These are phyloP conservation scores for Neonectria faginata DNA, from an alignment of 2,329 filamentous ascomycete genomes.

Conservation along the genomic window DNA sequence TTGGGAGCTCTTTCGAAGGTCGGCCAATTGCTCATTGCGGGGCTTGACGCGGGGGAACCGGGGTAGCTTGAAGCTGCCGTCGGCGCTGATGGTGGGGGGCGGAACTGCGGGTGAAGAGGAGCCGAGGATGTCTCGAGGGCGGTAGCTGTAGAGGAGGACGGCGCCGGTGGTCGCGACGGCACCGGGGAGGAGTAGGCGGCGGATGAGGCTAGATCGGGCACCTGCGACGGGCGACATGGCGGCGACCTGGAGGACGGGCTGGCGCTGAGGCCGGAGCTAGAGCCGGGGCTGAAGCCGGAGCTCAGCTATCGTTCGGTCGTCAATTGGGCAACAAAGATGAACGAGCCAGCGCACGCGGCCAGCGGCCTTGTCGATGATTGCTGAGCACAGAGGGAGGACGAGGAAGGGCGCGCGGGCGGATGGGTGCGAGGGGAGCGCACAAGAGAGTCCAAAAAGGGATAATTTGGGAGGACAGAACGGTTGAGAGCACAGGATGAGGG, in stretches of 20 bases:
- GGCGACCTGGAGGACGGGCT: slow-evolving; percentile 9
- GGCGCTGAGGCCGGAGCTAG: slow-evolving; percentile 5
- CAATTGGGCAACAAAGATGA: not conserved
- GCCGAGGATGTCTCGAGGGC: slow-evolving; percentile 78
- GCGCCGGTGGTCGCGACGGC: slow-evolving; percentile 58
- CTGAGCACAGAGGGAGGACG: not conserved
- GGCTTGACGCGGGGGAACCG: slow-evolving; percentile 73
- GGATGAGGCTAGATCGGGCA: slow-evolving; percentile 46
- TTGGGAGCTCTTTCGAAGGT: slow-evolving; percentile 60
- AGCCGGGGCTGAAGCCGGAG: slow-evolving; percentile 3
- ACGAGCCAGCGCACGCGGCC: not conserved
- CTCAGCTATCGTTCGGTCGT: not conserved
- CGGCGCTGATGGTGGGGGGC: slow-evolving; percentile 75
- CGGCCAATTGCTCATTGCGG: slow-evolving; percentile 72
- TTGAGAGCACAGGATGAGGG: slow-evolving; percentile 3
- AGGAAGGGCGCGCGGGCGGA: not conserved
- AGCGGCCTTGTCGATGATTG: not conserved
- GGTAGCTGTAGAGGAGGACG: slow-evolving; percentile 66
- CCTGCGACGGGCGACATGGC: slow-evolving; percentile 36
- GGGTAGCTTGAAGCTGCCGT: slow-evolving; percentile 75
- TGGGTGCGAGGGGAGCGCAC: not conserved
- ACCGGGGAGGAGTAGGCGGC: slow-evolving; percentile 58
- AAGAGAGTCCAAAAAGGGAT: not conserved
- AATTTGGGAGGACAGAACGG: slow-evolving; percentile 5
- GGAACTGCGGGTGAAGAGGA: slow-evolving; percentile 75